These are phyloP conservation scores for Curvularia verruculosa DNA, from an alignment of 2,329 filamentous ascomycete genomes.

Conservation along the genomic window DNA sequence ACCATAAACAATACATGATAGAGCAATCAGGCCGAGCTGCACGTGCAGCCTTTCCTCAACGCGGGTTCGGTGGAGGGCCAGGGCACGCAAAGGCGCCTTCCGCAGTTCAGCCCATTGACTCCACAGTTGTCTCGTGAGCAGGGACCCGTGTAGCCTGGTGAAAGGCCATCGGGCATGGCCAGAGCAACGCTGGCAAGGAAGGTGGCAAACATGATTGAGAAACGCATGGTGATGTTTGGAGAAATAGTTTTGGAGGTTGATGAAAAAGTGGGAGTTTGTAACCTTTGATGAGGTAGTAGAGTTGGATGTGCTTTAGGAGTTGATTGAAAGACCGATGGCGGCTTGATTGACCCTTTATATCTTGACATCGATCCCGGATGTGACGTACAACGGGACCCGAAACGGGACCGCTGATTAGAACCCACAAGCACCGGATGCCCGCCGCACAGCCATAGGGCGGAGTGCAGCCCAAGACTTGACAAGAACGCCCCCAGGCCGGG, in stretches of 20 bases:
- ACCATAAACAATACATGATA: background rate
- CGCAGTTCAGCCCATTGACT: constrained; percentile 13
- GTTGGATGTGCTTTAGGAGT: background rate
- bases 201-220: constrained; percentile 21
- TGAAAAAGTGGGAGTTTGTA: too few species aligned
- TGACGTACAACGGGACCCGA: constrained; percentile 6
- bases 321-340: background rate
- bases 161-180: constrained; percentile 31
- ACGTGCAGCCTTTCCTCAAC: constrained; percentile 25
- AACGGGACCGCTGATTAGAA: constrained; percentile 13
- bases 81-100: constrained; percentile 15
- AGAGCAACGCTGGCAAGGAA: constrained; percentile 22
- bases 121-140: constrained; percentile 22
- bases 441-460: background rate
- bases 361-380: background rate
- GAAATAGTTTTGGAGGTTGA: background rate
- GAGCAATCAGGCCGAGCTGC: constrained; percentile 17
- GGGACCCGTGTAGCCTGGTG: constrained; percentile 30
- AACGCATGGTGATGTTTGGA: constrained; percentile 17
- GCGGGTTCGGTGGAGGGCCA: constrained; percentile 20
- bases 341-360: background rate
- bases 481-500: constrained; percentile 12
- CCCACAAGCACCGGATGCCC: constrained; percentile 9
- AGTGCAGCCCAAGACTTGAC: constrained; percentile 9
- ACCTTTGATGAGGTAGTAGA: too few species aligned